These are phyloP conservation scores for Petrea volubilis DNA, from an alignment of 257 asterid species.

Conservation along the genomic window DNA sequence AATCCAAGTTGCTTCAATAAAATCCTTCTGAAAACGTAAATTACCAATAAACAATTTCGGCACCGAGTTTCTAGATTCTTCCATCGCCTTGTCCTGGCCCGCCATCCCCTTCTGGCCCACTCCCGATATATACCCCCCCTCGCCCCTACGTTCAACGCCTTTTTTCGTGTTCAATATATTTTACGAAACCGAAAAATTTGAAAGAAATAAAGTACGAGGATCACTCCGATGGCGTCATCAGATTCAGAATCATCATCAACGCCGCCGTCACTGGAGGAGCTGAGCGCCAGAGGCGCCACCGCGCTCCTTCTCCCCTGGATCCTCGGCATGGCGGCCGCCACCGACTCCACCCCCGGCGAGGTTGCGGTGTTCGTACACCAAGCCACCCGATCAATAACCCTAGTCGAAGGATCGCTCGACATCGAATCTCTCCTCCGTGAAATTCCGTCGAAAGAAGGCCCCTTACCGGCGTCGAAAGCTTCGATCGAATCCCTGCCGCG, in stretches of 20 bases:
- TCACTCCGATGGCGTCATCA: conserved; percentile 37
- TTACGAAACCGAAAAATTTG: neutral
- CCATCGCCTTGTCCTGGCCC: neutral
- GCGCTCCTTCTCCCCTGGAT: conserved; percentile 52
- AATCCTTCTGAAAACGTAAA: too few relatives aligned
- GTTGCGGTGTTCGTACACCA: conserved; percentile 46
- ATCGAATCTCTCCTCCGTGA: conserved; percentile 33
- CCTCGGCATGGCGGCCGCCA: conserved; percentile 29
- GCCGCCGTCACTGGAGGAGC: conserved; percentile 55
- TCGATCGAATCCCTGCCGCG: conserved; percentile 55
- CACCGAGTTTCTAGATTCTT: conserved; percentile 23
- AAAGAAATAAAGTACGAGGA: neutral
- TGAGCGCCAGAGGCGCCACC: conserved; percentile 41
- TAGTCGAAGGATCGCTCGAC: conserved; percentile 43
- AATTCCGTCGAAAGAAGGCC: conserved; percentile 28
- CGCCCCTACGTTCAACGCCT: neutral
- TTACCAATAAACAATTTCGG: neutral
- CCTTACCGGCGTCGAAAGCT: conserved; percentile 55
- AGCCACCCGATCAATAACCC: conserved; percentile 37
- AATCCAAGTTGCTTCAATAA: too few relatives aligned
- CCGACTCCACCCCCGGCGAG: conserved; percentile 34
- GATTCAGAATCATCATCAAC: conserved; percentile 20
- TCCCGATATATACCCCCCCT: neutral
- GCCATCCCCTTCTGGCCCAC: neutral
- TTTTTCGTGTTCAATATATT: neutral